These are phyloP conservation scores for Penicillium oxalicum DNA, from an alignment of 2,329 filamentous ascomycete genomes.

Conservation along the genomic window DNA sequence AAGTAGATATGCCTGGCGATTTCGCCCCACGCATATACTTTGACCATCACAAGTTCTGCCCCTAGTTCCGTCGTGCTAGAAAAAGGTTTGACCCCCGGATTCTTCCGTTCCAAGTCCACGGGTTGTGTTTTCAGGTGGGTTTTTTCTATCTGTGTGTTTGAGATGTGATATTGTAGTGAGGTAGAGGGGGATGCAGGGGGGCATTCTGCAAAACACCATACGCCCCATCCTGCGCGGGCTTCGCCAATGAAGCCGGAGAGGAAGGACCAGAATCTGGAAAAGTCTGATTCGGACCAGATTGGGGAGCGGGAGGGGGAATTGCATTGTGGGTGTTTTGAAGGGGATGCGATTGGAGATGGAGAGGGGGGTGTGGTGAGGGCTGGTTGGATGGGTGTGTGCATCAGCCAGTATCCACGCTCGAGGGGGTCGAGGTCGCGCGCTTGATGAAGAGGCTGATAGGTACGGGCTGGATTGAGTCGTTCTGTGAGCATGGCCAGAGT, in stretches of 20 bases:
- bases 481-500: constrained; percentile 49
- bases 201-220: constrained; percentile 36
- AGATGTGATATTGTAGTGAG: no score
- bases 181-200: background rate
- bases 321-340: background rate
- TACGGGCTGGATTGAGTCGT: constrained; percentile 47
- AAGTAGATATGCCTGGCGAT: constrained; percentile 68
- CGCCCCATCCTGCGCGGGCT: constrained; percentile 42
- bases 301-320: background rate
- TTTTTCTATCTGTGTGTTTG: no score
- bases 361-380: background rate
- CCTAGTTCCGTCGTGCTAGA: no score
- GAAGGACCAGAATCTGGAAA: constrained; percentile 40
- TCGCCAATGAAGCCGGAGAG: constrained; percentile 34
- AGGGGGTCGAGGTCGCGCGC: constrained; percentile 49
- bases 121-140: background rate
- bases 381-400: constrained; percentile 54
- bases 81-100: no score
- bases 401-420: constrained; percentile 73
- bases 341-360: background rate
- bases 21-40: constrained; percentile 73
- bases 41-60: constrained; percentile 42
- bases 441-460: constrained; percentile 50
- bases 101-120: no score
- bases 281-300: constrained; percentile 31